Percentiles rank a stretch among this genome's conserved stretches.
These are phyloP conservation scores for Blyttiomyces sp. DNA, from an alignment of 371 early-diverging fungal species.

Conservation along the genomic window DNA sequence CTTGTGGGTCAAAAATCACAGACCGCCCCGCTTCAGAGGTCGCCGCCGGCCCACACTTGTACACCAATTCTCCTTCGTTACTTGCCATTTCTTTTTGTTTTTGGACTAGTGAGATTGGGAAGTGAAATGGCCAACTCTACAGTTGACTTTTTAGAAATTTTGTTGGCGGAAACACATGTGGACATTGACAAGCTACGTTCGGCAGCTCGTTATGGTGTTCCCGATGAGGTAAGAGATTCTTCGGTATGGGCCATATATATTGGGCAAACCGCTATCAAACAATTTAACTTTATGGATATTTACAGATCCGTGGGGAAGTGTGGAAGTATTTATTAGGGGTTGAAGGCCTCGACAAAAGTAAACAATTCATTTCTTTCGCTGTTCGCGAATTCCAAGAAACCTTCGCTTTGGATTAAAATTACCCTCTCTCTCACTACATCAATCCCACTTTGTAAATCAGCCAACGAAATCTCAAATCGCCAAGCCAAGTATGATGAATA, in stretches of 20 bases:
- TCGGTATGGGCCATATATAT: too few species aligned
- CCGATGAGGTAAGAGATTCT: conserved; percentile 70
- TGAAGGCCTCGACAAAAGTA: conserved; percentile 82
- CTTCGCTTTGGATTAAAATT: too few species aligned
- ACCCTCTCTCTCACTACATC: too few species aligned
- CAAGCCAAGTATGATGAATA: conserved; percentile 72
- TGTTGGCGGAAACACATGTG: conserved; percentile 83
- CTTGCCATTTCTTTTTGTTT: too few species aligned
- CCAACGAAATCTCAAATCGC: conserved; percentile 67
- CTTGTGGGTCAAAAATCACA: too few species aligned
- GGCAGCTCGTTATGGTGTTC: conserved; percentile 82
- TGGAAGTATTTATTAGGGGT: conserved; percentile 90
- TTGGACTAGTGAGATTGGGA: too few species aligned
- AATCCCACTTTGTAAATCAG: conserved; percentile 36
- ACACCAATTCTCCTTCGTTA: too few species aligned
- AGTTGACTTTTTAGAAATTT: conserved; percentile 44
- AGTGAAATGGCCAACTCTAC: neutral
- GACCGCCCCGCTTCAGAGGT: too few species aligned
- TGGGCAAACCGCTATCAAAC: too few species aligned
- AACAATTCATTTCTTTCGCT: conserved; percentile 17
- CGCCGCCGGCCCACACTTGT: too few species aligned
- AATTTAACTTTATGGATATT: too few species aligned
- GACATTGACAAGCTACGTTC: conserved; percentile 81
- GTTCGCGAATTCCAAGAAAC: neutral
- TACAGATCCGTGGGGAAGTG: conserved; percentile 58